These are phyloP conservation scores for Strobilomyces dryophilus DNA, from an alignment of 768 basidiomycete species.

Conservation along the genomic window DNA sequence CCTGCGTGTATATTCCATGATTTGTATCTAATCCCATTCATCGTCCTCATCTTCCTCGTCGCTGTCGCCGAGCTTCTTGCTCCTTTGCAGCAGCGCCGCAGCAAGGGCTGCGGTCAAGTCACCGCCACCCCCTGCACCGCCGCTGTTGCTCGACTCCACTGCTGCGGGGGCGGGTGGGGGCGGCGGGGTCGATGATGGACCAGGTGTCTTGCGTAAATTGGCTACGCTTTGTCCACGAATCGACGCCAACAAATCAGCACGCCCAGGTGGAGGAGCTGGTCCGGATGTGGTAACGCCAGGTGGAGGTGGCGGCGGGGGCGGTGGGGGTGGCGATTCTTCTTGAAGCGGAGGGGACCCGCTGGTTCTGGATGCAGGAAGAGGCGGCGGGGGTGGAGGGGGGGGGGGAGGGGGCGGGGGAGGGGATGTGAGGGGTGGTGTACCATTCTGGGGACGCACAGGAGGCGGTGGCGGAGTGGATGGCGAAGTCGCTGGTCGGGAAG, in stretches of 20 bases:
- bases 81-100: constrained; percentile 75
- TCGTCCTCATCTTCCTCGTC: constrained; percentile 77
- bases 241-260: constrained; percentile 65
- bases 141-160: constrained; percentile 31
- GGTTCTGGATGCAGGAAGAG: constrained; percentile 25
- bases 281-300: constrained; percentile 24
- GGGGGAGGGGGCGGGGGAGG: constrained; percentile 33
- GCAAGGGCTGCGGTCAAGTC: constrained; percentile 83
- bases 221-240: constrained; percentile 81
- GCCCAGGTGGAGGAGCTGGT: constrained; percentile 53
- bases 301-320: constrained; percentile 39
- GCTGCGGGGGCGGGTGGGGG: constrained; percentile 30
- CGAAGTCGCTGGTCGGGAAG: constrained; percentile 13
- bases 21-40: constrained; percentile 44
- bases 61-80: constrained; percentile 84
- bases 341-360: constrained; percentile 29
- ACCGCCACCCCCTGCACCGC: constrained; percentile 43
- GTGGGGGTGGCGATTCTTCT: constrained; percentile 30
- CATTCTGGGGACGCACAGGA: constrained; percentile 19
- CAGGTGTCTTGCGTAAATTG: constrained; percentile 54
- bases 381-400: constrained; percentile 23
- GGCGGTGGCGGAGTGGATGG: constrained; percentile 26
- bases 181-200: constrained; percentile 31
- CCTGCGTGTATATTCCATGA: constrained; percentile 7
- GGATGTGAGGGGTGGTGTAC: constrained; percentile 32